Percentiles rank a stretch among this genome's conserved stretches.
phyloP scores from a whole-genome alignment of 768 basidiomycete species.

The Leccinum variicolor region DNA sequence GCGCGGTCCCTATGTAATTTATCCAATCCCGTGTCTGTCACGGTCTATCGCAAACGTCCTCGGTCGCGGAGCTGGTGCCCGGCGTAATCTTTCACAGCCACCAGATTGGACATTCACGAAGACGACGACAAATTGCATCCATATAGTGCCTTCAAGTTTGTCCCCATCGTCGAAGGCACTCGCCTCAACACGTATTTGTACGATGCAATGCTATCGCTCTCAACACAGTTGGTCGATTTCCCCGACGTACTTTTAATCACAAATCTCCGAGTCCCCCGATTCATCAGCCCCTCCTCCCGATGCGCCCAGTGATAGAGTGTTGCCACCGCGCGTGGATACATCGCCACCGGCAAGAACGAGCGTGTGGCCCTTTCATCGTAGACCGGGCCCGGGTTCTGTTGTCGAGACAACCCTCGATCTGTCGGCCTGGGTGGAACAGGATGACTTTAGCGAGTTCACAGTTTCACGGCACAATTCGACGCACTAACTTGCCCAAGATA shows the following conservation, averaged over 20 bases:
- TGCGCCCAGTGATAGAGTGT: slow-evolving; percentile 19
- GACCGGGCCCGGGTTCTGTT: slow-evolving; percentile 25
- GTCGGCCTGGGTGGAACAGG: slow-evolving; percentile 52
- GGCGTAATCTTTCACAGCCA: slow-evolving; percentile 41
- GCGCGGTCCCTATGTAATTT: slow-evolving; percentile 59
- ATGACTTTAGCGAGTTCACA: slow-evolving; percentile 72
- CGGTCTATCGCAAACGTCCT: slow-evolving; percentile 44
- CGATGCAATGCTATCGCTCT: slow-evolving; percentile 51
- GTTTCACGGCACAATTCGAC: slow-evolving; percentile 56
- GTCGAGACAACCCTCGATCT: slow-evolving; percentile 40
- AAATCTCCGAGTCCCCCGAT: slow-evolving; percentile 21
- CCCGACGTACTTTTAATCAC: slow-evolving; percentile 20
- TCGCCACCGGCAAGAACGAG: slow-evolving; percentile 21
- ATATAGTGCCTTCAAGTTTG: slow-evolving; percentile 31
- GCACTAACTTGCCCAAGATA: slow-evolving; percentile 30
- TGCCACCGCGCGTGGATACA: slow-evolving; percentile 29
- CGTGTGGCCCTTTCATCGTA: slow-evolving; percentile 26
- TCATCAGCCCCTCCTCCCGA: slow-evolving; percentile 26
- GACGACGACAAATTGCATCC: slow-evolving; percentile 60
- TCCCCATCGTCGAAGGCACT: slow-evolving; percentile 45
- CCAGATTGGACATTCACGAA: slow-evolving; percentile 57
- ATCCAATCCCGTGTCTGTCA: slow-evolving; percentile 48
- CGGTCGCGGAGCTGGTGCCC: slow-evolving; percentile 34
- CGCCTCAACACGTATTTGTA: slow-evolving; percentile 60
- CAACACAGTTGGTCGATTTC: slow-evolving; percentile 32